These are phyloP conservation scores for Debaryomyces robertsiae DNA, from an alignment of 1,139 yeast species.

Conservation along the genomic window DNA sequence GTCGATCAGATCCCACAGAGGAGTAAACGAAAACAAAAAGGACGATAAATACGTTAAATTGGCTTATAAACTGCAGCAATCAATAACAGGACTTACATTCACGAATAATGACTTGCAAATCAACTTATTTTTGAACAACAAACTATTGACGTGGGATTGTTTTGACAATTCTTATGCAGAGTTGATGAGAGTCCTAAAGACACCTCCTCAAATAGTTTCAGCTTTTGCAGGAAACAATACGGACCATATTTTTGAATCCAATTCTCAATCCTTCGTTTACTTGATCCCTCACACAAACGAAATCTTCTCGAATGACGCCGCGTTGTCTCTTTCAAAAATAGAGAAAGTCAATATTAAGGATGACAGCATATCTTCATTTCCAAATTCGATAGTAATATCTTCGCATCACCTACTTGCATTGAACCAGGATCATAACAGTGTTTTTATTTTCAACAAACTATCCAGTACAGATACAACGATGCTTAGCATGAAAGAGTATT, in stretches of 20 bases:
- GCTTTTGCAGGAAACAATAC: constrained; percentile 1
- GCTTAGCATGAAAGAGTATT: constrained; percentile 13
- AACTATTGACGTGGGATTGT: constrained; percentile 37
- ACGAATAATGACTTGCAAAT: constrained; percentile 28
- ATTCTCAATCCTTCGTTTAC: constrained; percentile 19
- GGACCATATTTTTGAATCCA: constrained; percentile 16
- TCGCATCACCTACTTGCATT: constrained; percentile 30
- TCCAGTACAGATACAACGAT: constrained; percentile 18
- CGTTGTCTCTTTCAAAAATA: constrained; percentile 25
- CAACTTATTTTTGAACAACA: constrained; percentile 22
- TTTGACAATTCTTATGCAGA: constrained; percentile 35
- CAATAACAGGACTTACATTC: constrained; percentile 25
- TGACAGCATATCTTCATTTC: constrained; percentile 2
- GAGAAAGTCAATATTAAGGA: constrained; percentile 16
- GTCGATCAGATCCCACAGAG: constrained; percentile 29
- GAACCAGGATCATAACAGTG: constrained; percentile 16
- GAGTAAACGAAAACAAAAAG: constrained; percentile 30
- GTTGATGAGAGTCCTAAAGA: constrained; percentile 32
- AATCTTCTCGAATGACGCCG: constrained; percentile 31
- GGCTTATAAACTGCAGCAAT: constrained; percentile 23
- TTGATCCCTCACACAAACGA: constrained; percentile 21
- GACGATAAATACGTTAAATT: constrained; percentile 41
- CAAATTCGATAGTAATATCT: constrained; percentile 22
- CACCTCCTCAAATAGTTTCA: constrained; percentile 19
- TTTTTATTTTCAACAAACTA: constrained; percentile 30